A percentile compares a stretch with the other conserved stretches of the same genome.
phyloP scores from a whole-genome alignment of 306 rosid species.

The Astragalus glycyphyllos region DNA sequence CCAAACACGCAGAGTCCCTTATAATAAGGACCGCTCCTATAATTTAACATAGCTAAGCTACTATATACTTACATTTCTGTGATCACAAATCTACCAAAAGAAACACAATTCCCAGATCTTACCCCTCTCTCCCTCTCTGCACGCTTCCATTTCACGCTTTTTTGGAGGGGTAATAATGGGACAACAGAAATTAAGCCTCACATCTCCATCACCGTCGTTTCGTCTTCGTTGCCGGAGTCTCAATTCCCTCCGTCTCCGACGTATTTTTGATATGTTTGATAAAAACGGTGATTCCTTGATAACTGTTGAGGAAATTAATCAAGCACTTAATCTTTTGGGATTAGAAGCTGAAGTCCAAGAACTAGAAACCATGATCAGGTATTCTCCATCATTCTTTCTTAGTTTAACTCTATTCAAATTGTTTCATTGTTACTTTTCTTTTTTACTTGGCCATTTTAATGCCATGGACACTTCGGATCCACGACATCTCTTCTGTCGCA shows the following conservation, averaged over 20 bases:
- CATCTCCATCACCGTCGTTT: constrained; percentile 50
- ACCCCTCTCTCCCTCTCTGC: not conserved
- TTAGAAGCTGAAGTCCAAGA: constrained; percentile 59
- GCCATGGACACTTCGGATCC: no score
- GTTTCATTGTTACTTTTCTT: no score
- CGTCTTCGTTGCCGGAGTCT: constrained; percentile 67
- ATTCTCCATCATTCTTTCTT: not conserved
- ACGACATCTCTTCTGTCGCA: no score
- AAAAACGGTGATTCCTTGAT: constrained; percentile 66
- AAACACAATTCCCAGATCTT: not conserved
- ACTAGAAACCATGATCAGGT: constrained; percentile 45
- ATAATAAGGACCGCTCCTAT: constrained; percentile 26
- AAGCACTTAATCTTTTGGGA: constrained; percentile 64
- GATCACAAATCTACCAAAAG: constrained; percentile 2
- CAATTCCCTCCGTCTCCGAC: constrained; percentile 68
- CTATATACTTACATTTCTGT: not conserved
- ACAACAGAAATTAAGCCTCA: not conserved
- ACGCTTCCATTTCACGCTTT: not conserved
- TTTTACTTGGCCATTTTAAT: no score
- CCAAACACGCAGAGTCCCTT: constrained; percentile 39
- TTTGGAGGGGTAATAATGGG: constrained; percentile 22
- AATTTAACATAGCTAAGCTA: not conserved
- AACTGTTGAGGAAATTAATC: constrained; percentile 60
- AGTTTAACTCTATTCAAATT: no score
- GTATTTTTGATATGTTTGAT: constrained; percentile 79